A percentile compares a stretch with the other conserved stretches of the same genome.
Evolutionary conservation across 2,329 filamentous ascomycete genomes (phyloP).

Genomic region (Blumeria hordei): DNA sequence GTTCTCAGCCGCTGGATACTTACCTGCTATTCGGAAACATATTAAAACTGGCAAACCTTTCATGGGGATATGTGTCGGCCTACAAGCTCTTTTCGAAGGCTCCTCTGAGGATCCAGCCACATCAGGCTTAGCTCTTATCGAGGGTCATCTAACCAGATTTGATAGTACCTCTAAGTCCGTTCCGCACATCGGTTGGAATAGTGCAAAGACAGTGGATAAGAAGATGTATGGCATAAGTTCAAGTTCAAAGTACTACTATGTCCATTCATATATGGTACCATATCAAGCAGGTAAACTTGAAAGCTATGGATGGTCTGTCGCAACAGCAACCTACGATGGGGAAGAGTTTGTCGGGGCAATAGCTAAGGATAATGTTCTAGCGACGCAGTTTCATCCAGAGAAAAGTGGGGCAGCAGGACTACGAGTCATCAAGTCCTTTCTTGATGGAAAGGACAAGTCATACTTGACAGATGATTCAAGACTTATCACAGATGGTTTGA

Average conservation of each 20-base stretch:
- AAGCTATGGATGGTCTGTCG: constrained; percentile 69
- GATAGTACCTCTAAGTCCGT: constrained; percentile 60
- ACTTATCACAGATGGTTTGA: constrained; percentile 39
- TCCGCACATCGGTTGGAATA: constrained; percentile 99
- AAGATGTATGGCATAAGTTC: constrained; percentile 58
- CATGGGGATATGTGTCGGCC: constrained; percentile 88
- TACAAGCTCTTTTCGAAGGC: constrained; percentile 73
- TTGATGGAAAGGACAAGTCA: constrained; percentile 39
- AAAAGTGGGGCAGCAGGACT: constrained; percentile 85
- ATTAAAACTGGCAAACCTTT: constrained; percentile 86
- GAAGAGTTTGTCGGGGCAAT: constrained; percentile 86
- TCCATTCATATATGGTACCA: constrained; percentile 75
- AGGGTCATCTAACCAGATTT: constrained; percentile 50
- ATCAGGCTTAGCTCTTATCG: constrained; percentile 52
- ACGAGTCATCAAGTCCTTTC: constrained; percentile 61
- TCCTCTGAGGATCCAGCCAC: constrained; percentile 56
- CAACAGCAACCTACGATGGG: constrained; percentile 63
- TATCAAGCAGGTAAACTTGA: constrained; percentile 55
- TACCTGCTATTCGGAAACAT: constrained; percentile 60
- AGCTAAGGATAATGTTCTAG: constrained; percentile 62
- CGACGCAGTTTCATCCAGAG: constrained; percentile 92
- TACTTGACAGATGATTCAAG: constrained; percentile 7
- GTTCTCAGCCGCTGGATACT: constrained; percentile 57
- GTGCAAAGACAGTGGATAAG: constrained; percentile 38
- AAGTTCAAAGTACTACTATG: constrained; percentile 92